A percentile compares a stretch with the other conserved stretches of the same genome.
Conservation (phyloP, 2,329 filamentous ascomycete genomes). For the Xylaria sp. region DNA sequence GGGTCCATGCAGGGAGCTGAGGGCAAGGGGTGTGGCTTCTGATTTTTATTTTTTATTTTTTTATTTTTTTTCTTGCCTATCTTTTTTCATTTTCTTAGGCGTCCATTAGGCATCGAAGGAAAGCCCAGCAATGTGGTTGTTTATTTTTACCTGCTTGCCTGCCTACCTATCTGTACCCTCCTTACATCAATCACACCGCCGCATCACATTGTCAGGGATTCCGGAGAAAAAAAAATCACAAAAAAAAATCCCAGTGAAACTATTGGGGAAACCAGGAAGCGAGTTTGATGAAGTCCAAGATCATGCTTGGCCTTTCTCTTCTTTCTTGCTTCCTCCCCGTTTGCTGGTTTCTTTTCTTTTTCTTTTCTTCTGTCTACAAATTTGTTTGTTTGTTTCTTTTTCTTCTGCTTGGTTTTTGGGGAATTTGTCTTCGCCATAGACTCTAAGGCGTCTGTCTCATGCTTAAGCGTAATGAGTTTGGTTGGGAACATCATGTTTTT, state of each 20-base stretch:
- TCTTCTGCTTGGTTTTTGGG: constrained; percentile 9
- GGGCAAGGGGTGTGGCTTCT: constrained; percentile 29
- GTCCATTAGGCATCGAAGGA: constrained; percentile 35
- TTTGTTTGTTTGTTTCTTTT: background rate
- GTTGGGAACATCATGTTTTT: constrained; percentile 15
- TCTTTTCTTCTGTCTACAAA: background rate
- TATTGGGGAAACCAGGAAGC: constrained; percentile 23
- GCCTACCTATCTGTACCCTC: background rate
- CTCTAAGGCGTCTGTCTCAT: constrained; percentile 32
- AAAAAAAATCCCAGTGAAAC: constrained; percentile 20
- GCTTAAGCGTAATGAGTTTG: constrained; percentile 33
- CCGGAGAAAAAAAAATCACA: constrained; percentile 21
- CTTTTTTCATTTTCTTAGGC: constrained; percentile 22
- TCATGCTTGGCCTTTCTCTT: constrained; percentile 38
- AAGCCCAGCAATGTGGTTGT: constrained; percentile 24
- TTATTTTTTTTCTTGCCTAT: background rate
- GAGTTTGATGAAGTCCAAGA: constrained; percentile 10
- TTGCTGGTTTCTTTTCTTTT: constrained; percentile 2
- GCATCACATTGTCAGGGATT: constrained; percentile 24
- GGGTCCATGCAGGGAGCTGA: constrained; percentile 32
- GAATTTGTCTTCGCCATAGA: constrained; percentile 29
- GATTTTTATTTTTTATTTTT: background rate
- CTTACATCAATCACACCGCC: constrained; percentile 20
- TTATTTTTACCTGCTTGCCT: constrained; percentile 18
- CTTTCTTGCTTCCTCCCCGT: background rate